Evolutionary conservation across 2,329 filamentous ascomycete species (phyloP).

Genomic region (Epicoccum sorghinum): DNA sequence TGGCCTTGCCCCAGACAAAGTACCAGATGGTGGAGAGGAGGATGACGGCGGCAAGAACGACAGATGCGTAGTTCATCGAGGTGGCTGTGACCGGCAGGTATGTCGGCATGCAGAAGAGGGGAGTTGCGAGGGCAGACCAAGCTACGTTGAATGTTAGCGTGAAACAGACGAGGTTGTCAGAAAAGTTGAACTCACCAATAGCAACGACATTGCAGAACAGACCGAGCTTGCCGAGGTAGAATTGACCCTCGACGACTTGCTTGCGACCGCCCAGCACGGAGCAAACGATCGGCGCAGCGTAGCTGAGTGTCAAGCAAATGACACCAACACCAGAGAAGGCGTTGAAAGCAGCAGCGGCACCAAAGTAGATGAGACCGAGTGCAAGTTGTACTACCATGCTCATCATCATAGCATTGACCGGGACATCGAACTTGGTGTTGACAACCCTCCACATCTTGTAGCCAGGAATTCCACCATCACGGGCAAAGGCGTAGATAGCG

Average conservation of each 20-base stretch:
- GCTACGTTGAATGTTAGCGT: constrained; percentile 23
- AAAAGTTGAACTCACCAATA: constrained; percentile 60
- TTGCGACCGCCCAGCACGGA: constrained; percentile 66
- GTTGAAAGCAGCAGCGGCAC: constrained; percentile 72
- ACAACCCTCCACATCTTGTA: constrained; percentile 65
- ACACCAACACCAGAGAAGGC: constrained; percentile 74
- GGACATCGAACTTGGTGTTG: constrained; percentile 67
- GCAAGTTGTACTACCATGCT: constrained; percentile 68
- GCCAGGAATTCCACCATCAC: constrained; percentile 72
- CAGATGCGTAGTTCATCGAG: constrained; percentile 75
- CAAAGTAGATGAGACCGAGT: constrained; percentile 72
- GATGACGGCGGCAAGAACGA: constrained; percentile 73
- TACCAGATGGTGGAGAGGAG: constrained; percentile 70
- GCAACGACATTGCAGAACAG: constrained; percentile 67
- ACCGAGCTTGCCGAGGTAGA: constrained; percentile 68
- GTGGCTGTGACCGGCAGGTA: constrained; percentile 63
- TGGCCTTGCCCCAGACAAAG: constrained; percentile 70
- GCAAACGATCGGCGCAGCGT: constrained; percentile 70
- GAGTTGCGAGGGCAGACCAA: constrained; percentile 72
- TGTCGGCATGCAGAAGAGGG: constrained; percentile 76
- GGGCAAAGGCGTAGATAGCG: constrained; percentile 72
- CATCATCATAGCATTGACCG: constrained; percentile 75
- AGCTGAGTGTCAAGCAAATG: constrained; percentile 71
- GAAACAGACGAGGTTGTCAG: background rate
- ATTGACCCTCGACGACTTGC: constrained; percentile 62